Conservation (phyloP, 805 yeast genomes). For the Yarrowia bubula region DNA sequence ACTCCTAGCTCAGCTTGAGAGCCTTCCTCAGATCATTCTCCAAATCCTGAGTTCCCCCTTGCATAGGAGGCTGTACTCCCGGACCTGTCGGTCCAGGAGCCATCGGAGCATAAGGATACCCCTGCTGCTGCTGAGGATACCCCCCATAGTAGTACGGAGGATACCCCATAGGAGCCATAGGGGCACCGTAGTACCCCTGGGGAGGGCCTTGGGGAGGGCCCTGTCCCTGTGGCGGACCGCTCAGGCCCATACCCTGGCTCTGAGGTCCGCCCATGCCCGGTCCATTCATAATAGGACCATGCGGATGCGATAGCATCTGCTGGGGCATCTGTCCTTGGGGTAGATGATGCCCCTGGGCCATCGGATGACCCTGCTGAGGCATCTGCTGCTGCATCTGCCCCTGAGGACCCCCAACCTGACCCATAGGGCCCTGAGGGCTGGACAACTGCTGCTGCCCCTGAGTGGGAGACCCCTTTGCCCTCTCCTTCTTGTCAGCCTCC, state of each 20-base stretch:
- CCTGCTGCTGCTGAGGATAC: background rate
- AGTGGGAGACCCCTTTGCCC: background rate
- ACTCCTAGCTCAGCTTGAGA: conserved; percentile 6
- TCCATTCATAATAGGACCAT: conserved; percentile 16
- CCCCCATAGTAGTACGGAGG: conserved; percentile 15
- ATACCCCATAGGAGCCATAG: background rate
- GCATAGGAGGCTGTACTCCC: background rate
- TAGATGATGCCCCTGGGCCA: background rate
- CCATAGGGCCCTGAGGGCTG: no score
- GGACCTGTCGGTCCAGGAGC: background rate
- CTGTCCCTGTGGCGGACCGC: background rate
- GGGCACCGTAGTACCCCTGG: background rate
- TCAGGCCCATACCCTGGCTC: conserved; percentile 1
- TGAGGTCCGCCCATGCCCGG: background rate
- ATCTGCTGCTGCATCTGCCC: background rate
- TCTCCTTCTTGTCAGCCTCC: conserved; percentile 24
- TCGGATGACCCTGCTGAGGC: background rate
- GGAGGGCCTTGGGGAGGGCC: conserved; percentile 5
- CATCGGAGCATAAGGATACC: background rate
- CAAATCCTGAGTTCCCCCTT: background rate
- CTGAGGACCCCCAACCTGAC: no score
- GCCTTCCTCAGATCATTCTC: conserved; percentile 26
- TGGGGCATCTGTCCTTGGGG: background rate
- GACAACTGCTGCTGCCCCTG: no score
- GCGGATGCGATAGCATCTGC: background rate